These are phyloP conservation scores for Neckera pumila DNA, from an alignment of 225 moss, liverwort and hornwort species.

Conservation along the genomic window DNA sequence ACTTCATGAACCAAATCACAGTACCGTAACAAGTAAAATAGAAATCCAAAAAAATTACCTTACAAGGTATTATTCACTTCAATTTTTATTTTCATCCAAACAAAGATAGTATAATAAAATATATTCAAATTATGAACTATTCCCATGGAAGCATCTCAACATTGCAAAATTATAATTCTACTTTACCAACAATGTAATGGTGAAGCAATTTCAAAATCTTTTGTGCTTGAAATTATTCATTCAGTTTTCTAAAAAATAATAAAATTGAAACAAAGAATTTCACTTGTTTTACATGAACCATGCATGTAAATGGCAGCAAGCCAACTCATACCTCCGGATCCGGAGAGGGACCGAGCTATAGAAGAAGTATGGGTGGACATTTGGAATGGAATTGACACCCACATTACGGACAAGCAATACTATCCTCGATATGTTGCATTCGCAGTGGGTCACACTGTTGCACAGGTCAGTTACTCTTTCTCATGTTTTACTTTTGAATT, in stretches of 20 bases:
- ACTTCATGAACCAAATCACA: background rate
- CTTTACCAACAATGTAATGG: too few relatives aligned
- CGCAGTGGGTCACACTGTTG: conserved; percentile 23
- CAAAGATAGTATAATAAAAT: too few relatives aligned
- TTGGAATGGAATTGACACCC: conserved; percentile 6
- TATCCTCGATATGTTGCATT: conserved; percentile 30
- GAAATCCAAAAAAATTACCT: rapidly evolving
- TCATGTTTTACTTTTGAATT: background rate
- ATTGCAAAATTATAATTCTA: background rate
- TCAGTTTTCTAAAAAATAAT: background rate
- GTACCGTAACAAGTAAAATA: background rate
- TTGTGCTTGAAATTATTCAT: rapidly evolving
- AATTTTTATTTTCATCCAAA: background rate
- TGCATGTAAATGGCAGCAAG: background rate
- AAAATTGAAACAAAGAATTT: background rate
- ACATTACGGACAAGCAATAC: conserved; percentile 21
- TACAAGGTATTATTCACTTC: background rate
- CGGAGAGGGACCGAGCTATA: background rate
- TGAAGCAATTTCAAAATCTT: background rate
- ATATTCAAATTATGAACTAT: background rate
- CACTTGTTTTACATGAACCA: background rate
- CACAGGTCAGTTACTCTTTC: background rate
- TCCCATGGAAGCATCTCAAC: background rate
- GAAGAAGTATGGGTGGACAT: conserved; percentile 1
- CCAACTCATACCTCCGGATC: background rate